Conservation (phyloP, 2,329 filamentous ascomycete species). For the Colletotrichum costaricense region DNA sequence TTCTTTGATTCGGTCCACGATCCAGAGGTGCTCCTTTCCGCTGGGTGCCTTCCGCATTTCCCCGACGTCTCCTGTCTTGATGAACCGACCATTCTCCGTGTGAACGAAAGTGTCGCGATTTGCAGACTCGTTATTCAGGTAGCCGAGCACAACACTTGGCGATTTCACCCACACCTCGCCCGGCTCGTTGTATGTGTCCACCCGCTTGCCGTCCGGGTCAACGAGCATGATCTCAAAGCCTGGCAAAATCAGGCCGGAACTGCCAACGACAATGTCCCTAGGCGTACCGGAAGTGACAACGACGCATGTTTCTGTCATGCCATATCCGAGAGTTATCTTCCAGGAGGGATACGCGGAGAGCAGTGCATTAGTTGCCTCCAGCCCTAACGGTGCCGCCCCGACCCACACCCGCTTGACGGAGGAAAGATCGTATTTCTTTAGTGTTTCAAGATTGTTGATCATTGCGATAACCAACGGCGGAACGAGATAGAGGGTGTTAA, state of each 20-base stretch:
- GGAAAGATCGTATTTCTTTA: background rate
- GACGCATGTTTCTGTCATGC: background rate
- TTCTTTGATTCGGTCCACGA: conserved; percentile 80
- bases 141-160: conserved; percentile 25
- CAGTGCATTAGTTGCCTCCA: background rate
- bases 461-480: background rate
- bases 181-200: background rate
- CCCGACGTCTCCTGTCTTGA: conserved; percentile 86
- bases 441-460: background rate
- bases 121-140: conserved; percentile 22
- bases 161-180: conserved; percentile 25
- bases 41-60: conserved; percentile 69
- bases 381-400: background rate
- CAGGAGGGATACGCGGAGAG: background rate
- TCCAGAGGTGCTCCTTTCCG: conserved; percentile 82
- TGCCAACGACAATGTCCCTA: background rate
- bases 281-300: background rate
- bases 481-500: background rate
- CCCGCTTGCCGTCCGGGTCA: background rate
- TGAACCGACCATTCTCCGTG: conserved; percentile 66
- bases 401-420: background rate
- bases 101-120: background rate
- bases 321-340: background rate
- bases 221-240: background rate
- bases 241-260: background rate